Percentiles rank a stretch among this genome's conserved stretches.
Conservation (phyloP, 192 early-diverging fungal genomes). For the Mortierella alpina region DNA sequence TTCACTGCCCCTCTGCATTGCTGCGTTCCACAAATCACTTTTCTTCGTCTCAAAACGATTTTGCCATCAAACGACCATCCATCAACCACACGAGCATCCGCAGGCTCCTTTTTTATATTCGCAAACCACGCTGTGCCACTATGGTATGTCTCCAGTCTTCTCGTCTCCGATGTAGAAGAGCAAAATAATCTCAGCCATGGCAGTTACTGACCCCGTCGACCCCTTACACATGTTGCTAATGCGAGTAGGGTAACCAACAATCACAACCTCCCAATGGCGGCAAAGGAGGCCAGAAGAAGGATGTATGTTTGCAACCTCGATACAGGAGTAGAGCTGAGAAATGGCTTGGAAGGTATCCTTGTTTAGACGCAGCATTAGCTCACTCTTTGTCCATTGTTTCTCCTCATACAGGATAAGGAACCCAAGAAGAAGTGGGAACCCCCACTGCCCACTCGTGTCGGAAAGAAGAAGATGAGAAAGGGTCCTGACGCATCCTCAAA, state of each 20-base stretch:
- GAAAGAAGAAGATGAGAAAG: constrained; percentile 94
- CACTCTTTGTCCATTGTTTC: neutral
- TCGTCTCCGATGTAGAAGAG: too few species aligned
- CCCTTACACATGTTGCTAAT: neutral
- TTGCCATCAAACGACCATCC: neutral
- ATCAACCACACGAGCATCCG: neutral
- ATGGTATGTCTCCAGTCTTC: neutral
- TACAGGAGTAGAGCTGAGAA: neutral
- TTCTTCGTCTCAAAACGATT: neutral
- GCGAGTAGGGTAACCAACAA: constrained; percentile 48
- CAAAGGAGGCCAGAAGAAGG: constrained; percentile 48
- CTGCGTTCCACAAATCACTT: neutral
- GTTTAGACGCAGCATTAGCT: neutral
- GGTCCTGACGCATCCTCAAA: constrained; percentile 93
- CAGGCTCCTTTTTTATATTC: neutral
- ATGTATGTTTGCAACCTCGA: constrained; percentile 21
- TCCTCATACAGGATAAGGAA: constrained; percentile 66
- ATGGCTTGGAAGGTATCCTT: neutral
- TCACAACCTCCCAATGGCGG: constrained; percentile 40
- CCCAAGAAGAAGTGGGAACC: constrained; percentile 99
- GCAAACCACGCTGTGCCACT: constrained; percentile 3
- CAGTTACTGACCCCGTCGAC: neutral
- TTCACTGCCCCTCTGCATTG: neutral
- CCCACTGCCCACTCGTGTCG: constrained; percentile 97
- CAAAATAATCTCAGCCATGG: neutral